These are phyloP conservation scores for Trametes pubescens DNA, from an alignment of 1,284 basidiomycete species.

Conservation along the genomic window DNA sequence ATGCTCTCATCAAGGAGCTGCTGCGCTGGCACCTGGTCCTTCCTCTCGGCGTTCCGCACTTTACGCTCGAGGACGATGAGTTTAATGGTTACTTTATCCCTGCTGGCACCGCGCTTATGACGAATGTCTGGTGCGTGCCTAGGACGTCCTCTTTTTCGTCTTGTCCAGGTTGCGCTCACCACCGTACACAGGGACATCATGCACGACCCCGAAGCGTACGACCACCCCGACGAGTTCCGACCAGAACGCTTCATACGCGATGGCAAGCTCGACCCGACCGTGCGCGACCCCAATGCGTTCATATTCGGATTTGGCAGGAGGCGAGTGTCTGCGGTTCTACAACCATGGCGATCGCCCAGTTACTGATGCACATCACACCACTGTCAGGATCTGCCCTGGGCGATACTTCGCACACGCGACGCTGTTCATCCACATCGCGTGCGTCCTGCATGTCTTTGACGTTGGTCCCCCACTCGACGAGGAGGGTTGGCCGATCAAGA, in stretches of 20 bases:
- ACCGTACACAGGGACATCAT: slow-evolving; percentile 26
- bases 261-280: slow-evolving; percentile 20
- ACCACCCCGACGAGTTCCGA: slow-evolving; percentile 29
- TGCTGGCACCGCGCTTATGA: slow-evolving; percentile 29
- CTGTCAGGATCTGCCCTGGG: slow-evolving; percentile 26
- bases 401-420: slow-evolving; percentile 22
- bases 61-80: slow-evolving; percentile 30
- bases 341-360: background rate
- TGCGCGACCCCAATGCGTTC: slow-evolving; percentile 17
- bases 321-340: slow-evolving; percentile 1
- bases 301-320: slow-evolving; percentile 37
- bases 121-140: slow-evolving; percentile 32
- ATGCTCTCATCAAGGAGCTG: slow-evolving; percentile 29
- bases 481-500: slow-evolving; percentile 11
- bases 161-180: too few species aligned
- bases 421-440: slow-evolving; percentile 17
- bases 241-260: slow-evolving; percentile 33
- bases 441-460: slow-evolving; percentile 19
- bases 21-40: slow-evolving; percentile 34
- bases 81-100: slow-evolving; percentile 36
- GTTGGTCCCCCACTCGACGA: slow-evolving; percentile 10
- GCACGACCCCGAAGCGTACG: slow-evolving; percentile 24
- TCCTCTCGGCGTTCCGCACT: slow-evolving; percentile 31
- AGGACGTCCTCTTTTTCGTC: background rate
- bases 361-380: too few species aligned